A percentile compares a stretch with the other conserved stretches of the same genome.
These are phyloP conservation scores for Amanita exitialis DNA, from an alignment of 768 basidiomycete genomes.

Conservation along the genomic window DNA sequence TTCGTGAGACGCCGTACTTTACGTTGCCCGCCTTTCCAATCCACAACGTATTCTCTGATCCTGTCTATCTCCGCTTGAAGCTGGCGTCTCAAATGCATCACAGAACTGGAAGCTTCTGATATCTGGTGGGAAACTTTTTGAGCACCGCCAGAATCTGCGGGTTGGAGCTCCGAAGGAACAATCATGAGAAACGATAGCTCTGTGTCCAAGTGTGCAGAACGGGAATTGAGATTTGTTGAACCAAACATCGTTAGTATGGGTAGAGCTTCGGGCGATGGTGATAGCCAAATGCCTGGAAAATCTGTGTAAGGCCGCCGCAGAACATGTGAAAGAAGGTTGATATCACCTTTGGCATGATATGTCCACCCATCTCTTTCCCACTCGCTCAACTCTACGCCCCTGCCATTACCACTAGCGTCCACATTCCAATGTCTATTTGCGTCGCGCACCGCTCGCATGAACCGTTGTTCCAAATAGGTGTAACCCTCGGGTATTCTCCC, in stretches of 20 bases:
- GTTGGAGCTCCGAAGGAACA: constrained; percentile 38
- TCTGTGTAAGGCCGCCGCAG: not conserved
- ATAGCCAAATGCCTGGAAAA: constrained; percentile 78
- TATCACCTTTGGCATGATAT: constrained; percentile 92
- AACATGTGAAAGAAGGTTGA: not conserved
- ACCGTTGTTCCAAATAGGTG: constrained; percentile 76
- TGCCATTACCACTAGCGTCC: constrained; percentile 15
- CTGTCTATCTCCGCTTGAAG: constrained; percentile 45
- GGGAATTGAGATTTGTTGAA: constrained; percentile 89
- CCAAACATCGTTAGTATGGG: constrained; percentile 82
- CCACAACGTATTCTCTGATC: constrained; percentile 36
- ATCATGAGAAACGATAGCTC: constrained; percentile 85
- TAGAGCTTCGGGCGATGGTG: constrained; percentile 35
- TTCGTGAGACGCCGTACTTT: constrained; percentile 56
- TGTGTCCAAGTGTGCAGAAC: constrained; percentile 84
- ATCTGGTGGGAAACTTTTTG: not conserved
- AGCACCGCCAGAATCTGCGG: not conserved
- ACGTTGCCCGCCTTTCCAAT: constrained; percentile 53
- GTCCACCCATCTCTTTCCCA: constrained; percentile 92
- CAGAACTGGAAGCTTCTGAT: constrained; percentile 6
- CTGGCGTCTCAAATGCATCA: constrained; percentile 28
- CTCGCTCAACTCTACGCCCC: constrained; percentile 66
- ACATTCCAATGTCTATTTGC: constrained; percentile 32
- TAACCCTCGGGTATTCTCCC: constrained; percentile 94
- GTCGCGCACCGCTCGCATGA: constrained; percentile 55